Evolutionary conservation across 345 rosid genomes (phyloP).

Genomic region (Bruguiera sexangula): DNA sequence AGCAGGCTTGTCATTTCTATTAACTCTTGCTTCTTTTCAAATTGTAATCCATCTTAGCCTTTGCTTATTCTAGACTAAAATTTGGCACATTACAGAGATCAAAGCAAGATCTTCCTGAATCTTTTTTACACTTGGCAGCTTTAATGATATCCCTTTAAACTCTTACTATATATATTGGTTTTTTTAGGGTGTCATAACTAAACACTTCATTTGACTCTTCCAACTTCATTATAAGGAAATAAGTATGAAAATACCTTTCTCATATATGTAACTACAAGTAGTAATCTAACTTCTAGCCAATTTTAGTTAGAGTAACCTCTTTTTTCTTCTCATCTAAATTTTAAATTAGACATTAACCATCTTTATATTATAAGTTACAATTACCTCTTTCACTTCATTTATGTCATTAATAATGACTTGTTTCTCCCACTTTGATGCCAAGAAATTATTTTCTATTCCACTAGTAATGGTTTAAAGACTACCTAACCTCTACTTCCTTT

Average conservation of each 20-base stretch:
- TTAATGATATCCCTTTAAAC: constrained; percentile 27
- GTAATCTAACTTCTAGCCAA: background rate
- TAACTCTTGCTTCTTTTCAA: too few species aligned
- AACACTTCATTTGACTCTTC: constrained; percentile 12
- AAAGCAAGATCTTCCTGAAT: constrained; percentile 1
- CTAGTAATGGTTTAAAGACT: constrained; percentile 30
- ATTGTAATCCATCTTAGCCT: too few species aligned
- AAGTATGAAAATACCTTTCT: constrained; percentile 11
- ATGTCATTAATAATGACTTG: constrained; percentile 9
- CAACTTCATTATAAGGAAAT: constrained; percentile 5
- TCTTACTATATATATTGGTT: constrained; percentile 11
- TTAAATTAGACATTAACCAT: constrained; percentile 16
- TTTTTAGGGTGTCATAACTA: constrained; percentile 17
- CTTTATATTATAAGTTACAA: constrained; percentile 19
- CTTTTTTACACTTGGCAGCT: constrained; percentile 17
- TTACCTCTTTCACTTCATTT: constrained; percentile 21
- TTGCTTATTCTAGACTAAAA: too few species aligned
- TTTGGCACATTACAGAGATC: constrained; percentile 10
- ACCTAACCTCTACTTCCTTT: constrained; percentile 60
- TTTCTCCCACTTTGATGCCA: constrained; percentile 29
- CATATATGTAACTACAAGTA: constrained; percentile 16
- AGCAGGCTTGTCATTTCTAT: too few species aligned
- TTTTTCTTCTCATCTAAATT: constrained; percentile 12
- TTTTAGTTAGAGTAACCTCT: constrained; percentile 17
- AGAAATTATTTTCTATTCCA: constrained; percentile 27